phyloP scores from a whole-genome alignment of 2,329 filamentous ascomycete species.

The Aureobasidium sp. region DNA sequence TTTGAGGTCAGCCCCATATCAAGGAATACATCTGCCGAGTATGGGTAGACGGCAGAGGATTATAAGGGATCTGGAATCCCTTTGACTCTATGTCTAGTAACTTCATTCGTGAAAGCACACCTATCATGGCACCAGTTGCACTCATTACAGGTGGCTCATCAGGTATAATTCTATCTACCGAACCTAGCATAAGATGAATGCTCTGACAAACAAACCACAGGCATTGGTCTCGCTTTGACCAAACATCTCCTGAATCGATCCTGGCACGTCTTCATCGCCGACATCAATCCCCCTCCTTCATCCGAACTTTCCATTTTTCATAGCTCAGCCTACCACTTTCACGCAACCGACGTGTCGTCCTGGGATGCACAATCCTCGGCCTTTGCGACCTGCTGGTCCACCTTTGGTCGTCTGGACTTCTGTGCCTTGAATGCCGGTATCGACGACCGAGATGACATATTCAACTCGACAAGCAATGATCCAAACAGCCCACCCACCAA shows the following conservation, averaged over 20 bases:
- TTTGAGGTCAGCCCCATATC: background rate
- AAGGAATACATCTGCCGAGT: background rate
- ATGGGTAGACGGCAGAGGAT: background rate
- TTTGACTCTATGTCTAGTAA: too few relatives aligned
- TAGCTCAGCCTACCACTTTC: slow-evolving; percentile 24
- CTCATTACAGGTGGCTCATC: slow-evolving; percentile 38
- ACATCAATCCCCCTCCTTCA: slow-evolving; percentile 31
- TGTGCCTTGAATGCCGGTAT: slow-evolving; percentile 26
- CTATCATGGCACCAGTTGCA: slow-evolving; percentile 23
- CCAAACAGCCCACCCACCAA: slow-evolving; percentile 20
- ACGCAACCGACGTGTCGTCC: slow-evolving; percentile 24
- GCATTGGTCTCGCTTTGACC: slow-evolving; percentile 36
- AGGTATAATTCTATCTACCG: slow-evolving; percentile 12
- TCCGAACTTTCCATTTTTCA: background rate
- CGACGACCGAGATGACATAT: slow-evolving; percentile 28
- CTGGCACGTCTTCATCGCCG: slow-evolving; percentile 37
- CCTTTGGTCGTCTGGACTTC: slow-evolving; percentile 23
- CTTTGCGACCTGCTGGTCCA: slow-evolving; percentile 18
- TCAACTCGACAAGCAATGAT: slow-evolving; percentile 18
- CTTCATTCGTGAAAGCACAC: background rate
- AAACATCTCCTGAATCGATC: slow-evolving; percentile 30
- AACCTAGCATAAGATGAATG: background rate
- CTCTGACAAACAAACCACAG: background rate
- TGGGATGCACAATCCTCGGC: slow-evolving; percentile 20
- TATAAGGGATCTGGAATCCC: too few relatives aligned